A percentile compares a stretch with the other conserved stretches of the same genome.
Conservation (phyloP, 495 filamentous ascomycete genomes). For the Penicillium goetzii region DNA sequence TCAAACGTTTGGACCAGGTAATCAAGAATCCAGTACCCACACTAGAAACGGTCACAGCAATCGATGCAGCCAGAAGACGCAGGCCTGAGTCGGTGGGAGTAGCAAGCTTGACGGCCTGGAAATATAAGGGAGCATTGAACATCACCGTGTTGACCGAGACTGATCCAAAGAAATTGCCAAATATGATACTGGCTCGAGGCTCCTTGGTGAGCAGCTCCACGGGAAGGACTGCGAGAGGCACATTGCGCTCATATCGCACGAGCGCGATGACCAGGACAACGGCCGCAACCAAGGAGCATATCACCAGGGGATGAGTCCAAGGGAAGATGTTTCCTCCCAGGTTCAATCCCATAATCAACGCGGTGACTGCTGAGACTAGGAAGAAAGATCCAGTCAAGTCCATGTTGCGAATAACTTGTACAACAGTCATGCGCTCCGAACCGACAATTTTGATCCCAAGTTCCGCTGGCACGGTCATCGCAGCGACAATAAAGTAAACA, state of each 20-base stretch:
- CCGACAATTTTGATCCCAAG: constrained; percentile 59
- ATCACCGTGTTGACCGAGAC: constrained; percentile 69
- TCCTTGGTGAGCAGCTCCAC: constrained; percentile 60
- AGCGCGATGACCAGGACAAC: constrained; percentile 59
- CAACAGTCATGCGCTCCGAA: constrained; percentile 48
- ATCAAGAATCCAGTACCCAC: constrained; percentile 72
- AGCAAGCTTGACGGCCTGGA: constrained; percentile 77
- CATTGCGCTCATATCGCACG: constrained; percentile 62
- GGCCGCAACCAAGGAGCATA: constrained; percentile 62
- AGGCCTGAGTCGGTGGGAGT: constrained; percentile 72
- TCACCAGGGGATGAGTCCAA: constrained; percentile 73
- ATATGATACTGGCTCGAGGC: constrained; percentile 68
- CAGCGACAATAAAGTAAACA: constrained; percentile 59
- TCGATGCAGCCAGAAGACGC: constrained; percentile 64
- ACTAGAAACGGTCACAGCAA: constrained; percentile 60
- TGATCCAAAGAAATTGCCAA: constrained; percentile 68
- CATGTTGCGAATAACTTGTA: constrained; percentile 65
- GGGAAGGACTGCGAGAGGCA: constrained; percentile 72
- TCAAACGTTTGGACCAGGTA: constrained; percentile 64
- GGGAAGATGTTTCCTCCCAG: constrained; percentile 76
- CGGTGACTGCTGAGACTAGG: constrained; percentile 65
- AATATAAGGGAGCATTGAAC: constrained; percentile 81
- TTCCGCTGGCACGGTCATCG: constrained; percentile 60
- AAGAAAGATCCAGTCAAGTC: constrained; percentile 69
- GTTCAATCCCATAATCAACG: constrained; percentile 73